Evolutionary conservation across 2,329 filamentous ascomycete genomes (phyloP), one percentile per base, ranked within the genome.

Genomic region (Colletotrichum costaricense): DNA sequence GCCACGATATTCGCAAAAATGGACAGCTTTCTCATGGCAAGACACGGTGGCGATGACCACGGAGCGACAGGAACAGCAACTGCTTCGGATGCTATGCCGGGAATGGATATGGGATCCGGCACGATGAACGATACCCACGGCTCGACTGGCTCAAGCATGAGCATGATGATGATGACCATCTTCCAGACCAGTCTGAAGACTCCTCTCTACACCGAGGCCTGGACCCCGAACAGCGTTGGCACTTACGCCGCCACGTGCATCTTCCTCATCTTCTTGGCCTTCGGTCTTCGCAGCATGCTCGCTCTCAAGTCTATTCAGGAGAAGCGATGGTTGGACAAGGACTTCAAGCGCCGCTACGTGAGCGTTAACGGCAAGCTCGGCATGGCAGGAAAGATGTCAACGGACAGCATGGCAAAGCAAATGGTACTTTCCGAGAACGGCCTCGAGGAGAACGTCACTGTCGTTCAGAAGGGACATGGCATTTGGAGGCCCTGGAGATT

Each of bases 181-280:
- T 97, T 97, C 87, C 92, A 92, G 76, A 89, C 82, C 74, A 78
- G 83, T 71, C 83, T 81, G 62, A 77, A 78, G 66, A 90, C 88
- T 5, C 81, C 89, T 0, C 86, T 91, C 73, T 91, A 85, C 83
- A 92, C 94, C 19, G 81, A 84, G 26, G 81, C 86, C 65, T 98
- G 95, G 95, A 93, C 93, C 2, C 96, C 96, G 5, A 83, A 80
- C 33, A 92, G 85, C 46, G 85, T 88, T 6, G 94, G 93, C 77
- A 85, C 88, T 73, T 98, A 98, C 83, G 95, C 94, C 2, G 96
- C 91, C 69, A 97, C 95, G 33, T 97, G 96, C 86, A 94, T 98
- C 81, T 98, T 98, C 84, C 89, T 98, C 72, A 92, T 98, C 80
- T 77, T 93, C 57, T 91, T 98, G 64, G 92, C 92, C 73, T 86